A percentile compares a stretch with the other conserved stretches of the same genome.
phyloP scores from a whole-genome alignment of 768 basidiomycete species.

The Podaxis sp. region DNA sequence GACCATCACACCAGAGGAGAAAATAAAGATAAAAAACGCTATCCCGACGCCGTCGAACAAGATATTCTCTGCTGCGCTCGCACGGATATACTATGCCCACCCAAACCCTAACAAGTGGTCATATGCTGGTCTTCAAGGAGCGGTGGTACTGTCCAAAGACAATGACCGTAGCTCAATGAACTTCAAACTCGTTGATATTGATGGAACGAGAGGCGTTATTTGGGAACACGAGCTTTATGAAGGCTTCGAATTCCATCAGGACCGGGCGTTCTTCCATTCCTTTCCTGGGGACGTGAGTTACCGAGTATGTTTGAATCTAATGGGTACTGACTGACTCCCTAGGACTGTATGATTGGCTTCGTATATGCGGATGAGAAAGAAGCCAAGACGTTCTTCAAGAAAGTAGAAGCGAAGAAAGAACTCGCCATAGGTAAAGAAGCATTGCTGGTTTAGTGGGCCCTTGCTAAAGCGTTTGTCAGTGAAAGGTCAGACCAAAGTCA shows the following conservation, averaged over 20 bases:
- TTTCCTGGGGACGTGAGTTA: slow-evolving; percentile 89
- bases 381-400: slow-evolving; percentile 84
- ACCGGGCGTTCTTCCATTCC: slow-evolving; percentile 89
- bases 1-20: slow-evolving; percentile 73
- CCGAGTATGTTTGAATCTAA: neutral
- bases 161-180: slow-evolving; percentile 51
- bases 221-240: slow-evolving; percentile 94
- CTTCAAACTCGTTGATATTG: slow-evolving; percentile 82
- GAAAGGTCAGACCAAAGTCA: slow-evolving; percentile 38
- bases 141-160: slow-evolving; percentile 70
- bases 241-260: slow-evolving; percentile 76
- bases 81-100: slow-evolving; percentile 88
- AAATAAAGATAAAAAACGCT: slow-evolving; percentile 67
- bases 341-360: slow-evolving; percentile 91
- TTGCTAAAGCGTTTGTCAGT: neutral
- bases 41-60: slow-evolving; percentile 63
- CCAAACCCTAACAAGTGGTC: slow-evolving; percentile 78
- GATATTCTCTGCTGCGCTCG: slow-evolving; percentile 78
- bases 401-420: slow-evolving; percentile 68
- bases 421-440: slow-evolving; percentile 46
- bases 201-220: slow-evolving; percentile 80
- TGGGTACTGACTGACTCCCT: slow-evolving; percentile 17
- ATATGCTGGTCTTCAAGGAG: slow-evolving; percentile 87
- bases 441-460: neutral
- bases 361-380: slow-evolving; percentile 88